Conservation (phyloP, 1,284 basidiomycete genomes). For the Coniferiporia weirii region DNA sequence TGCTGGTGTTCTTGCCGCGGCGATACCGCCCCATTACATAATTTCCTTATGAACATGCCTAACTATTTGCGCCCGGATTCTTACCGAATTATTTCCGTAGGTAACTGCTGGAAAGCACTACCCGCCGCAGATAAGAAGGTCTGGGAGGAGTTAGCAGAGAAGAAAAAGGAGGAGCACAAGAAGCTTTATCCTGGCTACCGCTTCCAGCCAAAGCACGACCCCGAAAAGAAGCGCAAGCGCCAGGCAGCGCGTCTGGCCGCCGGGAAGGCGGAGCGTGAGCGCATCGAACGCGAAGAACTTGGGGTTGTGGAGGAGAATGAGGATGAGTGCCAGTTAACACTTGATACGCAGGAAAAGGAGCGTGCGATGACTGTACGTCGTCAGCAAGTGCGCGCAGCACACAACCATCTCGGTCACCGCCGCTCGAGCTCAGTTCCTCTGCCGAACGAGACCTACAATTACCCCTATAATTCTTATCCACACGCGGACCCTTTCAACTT, state of each 20-base stretch:
- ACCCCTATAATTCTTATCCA: constrained; percentile 24
- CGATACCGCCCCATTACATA: background rate
- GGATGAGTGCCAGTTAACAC: background rate
- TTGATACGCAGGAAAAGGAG: constrained; percentile 1
- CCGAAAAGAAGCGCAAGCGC: constrained; percentile 31
- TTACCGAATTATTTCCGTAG: constrained; percentile 28
- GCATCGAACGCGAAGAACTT: background rate
- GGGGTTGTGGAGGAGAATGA: background rate
- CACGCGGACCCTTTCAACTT: constrained; percentile 16
- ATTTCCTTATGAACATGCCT: too few species aligned
- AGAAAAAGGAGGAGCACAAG: constrained; percentile 63
- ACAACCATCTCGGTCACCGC: constrained; percentile 36
- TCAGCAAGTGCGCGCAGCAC: constrained; percentile 29
- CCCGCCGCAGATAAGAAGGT: constrained; percentile 59
- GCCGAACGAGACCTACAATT: constrained; percentile 32
- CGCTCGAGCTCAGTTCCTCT: constrained; percentile 64
- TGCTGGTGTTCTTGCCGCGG: background rate
- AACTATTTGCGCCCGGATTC: too few species aligned
- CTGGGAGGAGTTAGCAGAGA: constrained; percentile 62
- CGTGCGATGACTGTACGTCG: constrained; percentile 45
- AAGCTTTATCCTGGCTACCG: constrained; percentile 62
- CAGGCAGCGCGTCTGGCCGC: constrained; percentile 21
- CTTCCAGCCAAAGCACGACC: constrained; percentile 61
- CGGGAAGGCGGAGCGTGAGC: constrained; percentile 23
- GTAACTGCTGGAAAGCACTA: constrained; percentile 63